phyloP scores from a whole-genome alignment of 78 protist species.

The Emiliania huxleyi region DNA sequence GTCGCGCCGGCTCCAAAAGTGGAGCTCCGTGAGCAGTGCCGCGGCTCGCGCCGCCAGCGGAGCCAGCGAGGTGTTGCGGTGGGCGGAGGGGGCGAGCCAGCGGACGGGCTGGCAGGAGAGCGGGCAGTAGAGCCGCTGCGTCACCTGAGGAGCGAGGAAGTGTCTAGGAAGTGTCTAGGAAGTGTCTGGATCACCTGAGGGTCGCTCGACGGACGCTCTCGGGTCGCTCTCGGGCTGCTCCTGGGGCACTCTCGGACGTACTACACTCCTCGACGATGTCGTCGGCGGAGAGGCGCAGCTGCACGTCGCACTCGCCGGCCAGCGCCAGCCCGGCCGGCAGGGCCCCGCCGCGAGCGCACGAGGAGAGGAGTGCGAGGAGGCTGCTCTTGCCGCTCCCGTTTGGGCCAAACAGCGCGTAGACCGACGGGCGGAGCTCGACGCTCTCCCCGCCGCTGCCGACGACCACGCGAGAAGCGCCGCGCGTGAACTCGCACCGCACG shows the following conservation, averaged over 20 bases:
- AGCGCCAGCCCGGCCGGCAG: background rate
- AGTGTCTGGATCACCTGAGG: no score
- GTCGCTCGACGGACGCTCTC: no score
- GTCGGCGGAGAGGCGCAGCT: no score
- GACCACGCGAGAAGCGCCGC: no score
- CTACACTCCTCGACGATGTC: no score
- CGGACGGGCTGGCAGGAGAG: background rate
- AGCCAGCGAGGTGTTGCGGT: background rate
- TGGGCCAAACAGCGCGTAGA: background rate
- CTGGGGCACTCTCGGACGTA: no score
- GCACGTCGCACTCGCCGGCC: background rate
- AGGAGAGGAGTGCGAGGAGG: background rate
- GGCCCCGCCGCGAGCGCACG: background rate
- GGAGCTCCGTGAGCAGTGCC: background rate
- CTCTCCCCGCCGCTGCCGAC: no score
- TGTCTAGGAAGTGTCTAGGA: no score
- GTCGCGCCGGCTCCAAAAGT: background rate
- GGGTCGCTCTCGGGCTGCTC: no score
- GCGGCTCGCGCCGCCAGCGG: background rate
- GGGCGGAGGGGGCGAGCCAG: background rate
- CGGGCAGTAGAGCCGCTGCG: background rate
- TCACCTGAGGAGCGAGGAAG: no score
- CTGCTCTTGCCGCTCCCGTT: constrained; percentile 17
- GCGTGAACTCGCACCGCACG: no score
- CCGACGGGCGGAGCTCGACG: no score